phyloP scores from a whole-genome alignment of 257 asterid species.

The Solanum neorickii region DNA sequence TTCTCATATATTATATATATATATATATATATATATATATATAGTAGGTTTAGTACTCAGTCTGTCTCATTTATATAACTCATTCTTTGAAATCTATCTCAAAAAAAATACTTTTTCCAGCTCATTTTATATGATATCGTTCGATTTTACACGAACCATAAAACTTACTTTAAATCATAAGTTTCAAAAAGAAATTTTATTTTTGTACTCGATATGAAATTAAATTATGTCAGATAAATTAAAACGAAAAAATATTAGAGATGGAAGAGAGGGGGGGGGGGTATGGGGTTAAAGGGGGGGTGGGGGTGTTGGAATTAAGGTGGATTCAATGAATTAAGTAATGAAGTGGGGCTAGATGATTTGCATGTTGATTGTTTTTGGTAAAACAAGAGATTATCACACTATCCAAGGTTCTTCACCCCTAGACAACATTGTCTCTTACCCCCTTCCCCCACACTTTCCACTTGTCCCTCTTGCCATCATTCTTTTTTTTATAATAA shows the following conservation, averaged over 20 bases:
- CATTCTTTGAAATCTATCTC: rapidly evolving
- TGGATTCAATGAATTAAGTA: constrained; percentile 19
- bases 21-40: neutral
- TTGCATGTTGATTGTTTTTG: neutral
- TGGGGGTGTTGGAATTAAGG: neutral
- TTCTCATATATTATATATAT: neutral
- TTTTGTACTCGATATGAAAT: rapidly evolving
- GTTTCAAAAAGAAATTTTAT: rapidly evolving
- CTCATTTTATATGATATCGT: too few species aligned
- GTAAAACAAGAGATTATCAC: neutral
- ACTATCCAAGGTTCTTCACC: constrained; percentile 20
- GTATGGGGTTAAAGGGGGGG: neutral
- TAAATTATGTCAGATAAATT: neutral
- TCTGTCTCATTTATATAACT: neutral
- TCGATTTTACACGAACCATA: too few species aligned
- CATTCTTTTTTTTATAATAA: neutral
- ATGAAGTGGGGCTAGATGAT: constrained; percentile 7
- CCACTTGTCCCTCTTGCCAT: neutral
- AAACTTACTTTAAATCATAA: neutral
- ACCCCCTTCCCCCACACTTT: neutral
- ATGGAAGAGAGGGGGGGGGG: neutral
- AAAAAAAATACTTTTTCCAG: neutral
- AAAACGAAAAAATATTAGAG: too few species aligned
- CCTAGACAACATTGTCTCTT: neutral
- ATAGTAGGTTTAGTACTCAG: neutral